Percentiles rank a stretch among this genome's conserved stretches.
Conservation (phyloP, 2,329 filamentous ascomycete species). For the Camptophora hylomeconis region DNA sequence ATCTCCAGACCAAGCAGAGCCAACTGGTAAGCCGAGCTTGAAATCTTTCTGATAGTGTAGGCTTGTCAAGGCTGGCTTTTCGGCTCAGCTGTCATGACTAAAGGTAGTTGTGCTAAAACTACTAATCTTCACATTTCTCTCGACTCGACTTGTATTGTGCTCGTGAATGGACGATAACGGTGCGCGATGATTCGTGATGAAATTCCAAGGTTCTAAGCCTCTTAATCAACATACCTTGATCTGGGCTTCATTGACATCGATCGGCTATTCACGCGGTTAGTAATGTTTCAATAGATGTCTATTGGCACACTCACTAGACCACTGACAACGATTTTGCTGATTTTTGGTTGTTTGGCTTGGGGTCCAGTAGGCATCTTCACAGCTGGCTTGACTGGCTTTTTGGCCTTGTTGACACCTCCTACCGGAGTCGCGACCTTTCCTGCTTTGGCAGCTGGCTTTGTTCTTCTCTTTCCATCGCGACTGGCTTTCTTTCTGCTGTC, state of each 20-base stretch:
- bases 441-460: slow-evolving; percentile 26
- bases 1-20: no score
- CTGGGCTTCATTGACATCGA: slow-evolving; percentile 90
- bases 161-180: no score
- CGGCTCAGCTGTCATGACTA: no score
- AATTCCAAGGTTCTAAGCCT: slow-evolving; percentile 58
- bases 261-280: slow-evolving; percentile 56
- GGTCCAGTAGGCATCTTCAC: slow-evolving; percentile 49
- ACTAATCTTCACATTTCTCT: no score
- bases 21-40: no score
- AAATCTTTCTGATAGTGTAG: no score
- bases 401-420: slow-evolving; percentile 74
- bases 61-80: no score
- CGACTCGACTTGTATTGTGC: no score
- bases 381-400: slow-evolving; percentile 33
- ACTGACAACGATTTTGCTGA: slow-evolving; percentile 97
- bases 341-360: slow-evolving; percentile 47
- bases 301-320: slow-evolving; percentile 64
- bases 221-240: slow-evolving; percentile 99
- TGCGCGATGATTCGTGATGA: slow-evolving; percentile 49
- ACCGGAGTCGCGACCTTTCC: slow-evolving; percentile 58
- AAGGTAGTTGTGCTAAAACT: no score
- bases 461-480: slow-evolving; percentile 35
- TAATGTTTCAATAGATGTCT: slow-evolving; percentile 1
- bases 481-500: slow-evolving; percentile 52